These are phyloP conservation scores for Xerocomus spinulosus DNA, from an alignment of 768 basidiomycete genomes.

Conservation along the genomic window DNA sequence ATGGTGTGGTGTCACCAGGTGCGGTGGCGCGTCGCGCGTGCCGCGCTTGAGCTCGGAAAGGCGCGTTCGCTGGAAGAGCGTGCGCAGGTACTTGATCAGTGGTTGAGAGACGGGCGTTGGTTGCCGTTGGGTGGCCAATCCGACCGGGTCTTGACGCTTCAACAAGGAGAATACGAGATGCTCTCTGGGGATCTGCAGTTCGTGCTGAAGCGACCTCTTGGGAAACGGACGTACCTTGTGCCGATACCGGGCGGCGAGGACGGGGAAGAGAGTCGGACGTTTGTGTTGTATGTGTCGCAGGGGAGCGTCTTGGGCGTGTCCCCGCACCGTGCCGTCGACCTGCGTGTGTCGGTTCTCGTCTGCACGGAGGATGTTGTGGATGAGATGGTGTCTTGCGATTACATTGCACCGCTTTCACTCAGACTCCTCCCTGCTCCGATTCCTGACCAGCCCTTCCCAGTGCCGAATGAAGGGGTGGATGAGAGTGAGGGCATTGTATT, in stretches of 20 bases:
- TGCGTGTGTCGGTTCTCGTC: constrained; percentile 44
- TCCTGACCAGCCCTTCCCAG: constrained; percentile 53
- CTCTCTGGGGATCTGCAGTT: constrained; percentile 39
- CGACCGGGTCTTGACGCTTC: constrained; percentile 9
- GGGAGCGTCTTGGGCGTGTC: constrained; percentile 50
- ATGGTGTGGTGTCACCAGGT: constrained; percentile 99
- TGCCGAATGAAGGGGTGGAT: constrained; percentile 62
- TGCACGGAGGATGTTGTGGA: constrained; percentile 35
- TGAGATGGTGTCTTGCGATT: constrained; percentile 31
- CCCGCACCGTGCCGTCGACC: constrained; percentile 43
- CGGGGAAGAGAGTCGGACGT: constrained; percentile 23
- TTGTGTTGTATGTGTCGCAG: constrained; percentile 57
- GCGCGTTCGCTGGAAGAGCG: constrained; percentile 20
- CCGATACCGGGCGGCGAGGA: constrained; percentile 28
- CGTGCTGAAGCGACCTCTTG: constrained; percentile 40
- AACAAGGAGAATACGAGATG: constrained; percentile 28
- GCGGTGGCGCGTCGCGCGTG: constrained; percentile 80
- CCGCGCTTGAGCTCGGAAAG: constrained; percentile 64
- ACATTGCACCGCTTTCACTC: constrained; percentile 43
- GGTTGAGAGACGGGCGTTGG: constrained; percentile 62
- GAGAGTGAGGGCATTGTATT: constrained; percentile 72
- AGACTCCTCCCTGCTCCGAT: constrained; percentile 62
- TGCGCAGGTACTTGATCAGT: constrained; percentile 47
- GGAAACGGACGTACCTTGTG: constrained; percentile 46
- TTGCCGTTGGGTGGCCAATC: constrained; percentile 28